Evolutionary conservation across 805 yeast genomes (phyloP).

Genomic region (Metschnikowia dekortorum): DNA sequence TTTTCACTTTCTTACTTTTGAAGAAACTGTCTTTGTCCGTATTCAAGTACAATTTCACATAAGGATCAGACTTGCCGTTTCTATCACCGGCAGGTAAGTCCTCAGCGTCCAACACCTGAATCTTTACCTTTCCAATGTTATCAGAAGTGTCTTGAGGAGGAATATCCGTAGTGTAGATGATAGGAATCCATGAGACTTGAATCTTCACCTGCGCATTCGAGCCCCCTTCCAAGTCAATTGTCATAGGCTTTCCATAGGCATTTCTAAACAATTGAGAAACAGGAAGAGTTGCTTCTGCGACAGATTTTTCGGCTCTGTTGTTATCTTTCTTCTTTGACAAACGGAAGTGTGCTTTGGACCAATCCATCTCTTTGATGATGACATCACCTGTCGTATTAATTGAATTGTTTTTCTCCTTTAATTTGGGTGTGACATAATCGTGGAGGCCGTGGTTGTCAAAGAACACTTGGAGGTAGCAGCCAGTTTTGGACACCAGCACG

Average conservation of each 20-base stretch:
- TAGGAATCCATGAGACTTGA: slow-evolving; percentile 77
- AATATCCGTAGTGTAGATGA: slow-evolving; percentile 47
- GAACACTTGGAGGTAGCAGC: slow-evolving; percentile 65
- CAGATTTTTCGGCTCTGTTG: slow-evolving; percentile 51
- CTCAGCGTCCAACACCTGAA: slow-evolving; percentile 60
- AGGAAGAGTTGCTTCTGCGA: slow-evolving; percentile 63
- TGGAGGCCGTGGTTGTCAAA: slow-evolving; percentile 74
- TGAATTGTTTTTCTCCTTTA: slow-evolving; percentile 38
- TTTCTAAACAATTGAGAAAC: slow-evolving; percentile 61
- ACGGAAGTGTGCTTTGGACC: slow-evolving; percentile 63
- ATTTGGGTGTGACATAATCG: slow-evolving; percentile 52
- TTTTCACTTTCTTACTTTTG: slow-evolving; percentile 79
- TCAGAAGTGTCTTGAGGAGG: slow-evolving; percentile 73
- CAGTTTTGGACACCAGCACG: slow-evolving; percentile 51
- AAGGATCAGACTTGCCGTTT: slow-evolving; percentile 93
- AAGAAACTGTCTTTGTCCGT: slow-evolving; percentile 52
- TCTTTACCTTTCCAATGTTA: slow-evolving; percentile 66
- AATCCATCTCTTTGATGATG: slow-evolving; percentile 71
- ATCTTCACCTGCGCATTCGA: slow-evolving; percentile 50
- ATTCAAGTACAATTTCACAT: slow-evolving; percentile 63
- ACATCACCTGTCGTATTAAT: slow-evolving; percentile 60
- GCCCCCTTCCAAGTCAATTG: slow-evolving; percentile 51
- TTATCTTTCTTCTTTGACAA: slow-evolving; percentile 51
- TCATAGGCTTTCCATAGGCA: slow-evolving; percentile 59
- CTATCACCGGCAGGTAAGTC: slow-evolving; percentile 81